A percentile compares a stretch with the other conserved stretches of the same genome.
Conservation (phyloP, 2,329 filamentous ascomycete genomes). For the Fusarium hainanense region DNA sequence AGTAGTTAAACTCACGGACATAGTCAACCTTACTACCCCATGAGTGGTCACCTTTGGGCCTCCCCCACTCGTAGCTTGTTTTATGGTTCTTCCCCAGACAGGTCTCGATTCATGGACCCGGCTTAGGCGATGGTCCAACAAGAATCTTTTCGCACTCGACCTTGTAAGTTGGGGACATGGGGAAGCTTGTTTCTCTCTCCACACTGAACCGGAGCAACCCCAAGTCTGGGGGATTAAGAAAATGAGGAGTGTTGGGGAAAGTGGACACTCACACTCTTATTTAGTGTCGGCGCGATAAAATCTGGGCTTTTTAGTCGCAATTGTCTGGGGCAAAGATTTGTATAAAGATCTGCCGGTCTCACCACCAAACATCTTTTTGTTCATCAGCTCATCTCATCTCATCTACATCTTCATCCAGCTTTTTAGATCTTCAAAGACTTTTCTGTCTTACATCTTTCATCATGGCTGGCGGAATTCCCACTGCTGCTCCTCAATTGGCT, state of each 20-base stretch:
- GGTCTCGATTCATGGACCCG: conserved; percentile 15
- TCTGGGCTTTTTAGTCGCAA: not conserved
- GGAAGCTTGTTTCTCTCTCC: conserved; percentile 18
- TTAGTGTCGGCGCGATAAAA: conserved; percentile 25
- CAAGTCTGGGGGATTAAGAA: conserved; percentile 27
- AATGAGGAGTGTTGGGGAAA: conserved; percentile 30
- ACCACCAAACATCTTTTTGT: not conserved
- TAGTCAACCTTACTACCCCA: not conserved
- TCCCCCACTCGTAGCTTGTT: conserved; percentile 30
- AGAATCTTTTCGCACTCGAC: conserved; percentile 14
- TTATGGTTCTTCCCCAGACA: conserved; percentile 39
- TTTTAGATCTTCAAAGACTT: conserved; percentile 3
- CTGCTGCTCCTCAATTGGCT: conserved; percentile 37
- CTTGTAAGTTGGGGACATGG: conserved; percentile 6
- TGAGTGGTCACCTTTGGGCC: conserved; percentile 1
- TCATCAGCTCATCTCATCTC: conserved; percentile 19
- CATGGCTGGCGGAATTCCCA: conserved; percentile 42
- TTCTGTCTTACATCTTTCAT: not conserved
- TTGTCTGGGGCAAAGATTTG: conserved; percentile 8
- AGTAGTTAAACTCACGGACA: not conserved
- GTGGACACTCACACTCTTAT: conserved; percentile 5
- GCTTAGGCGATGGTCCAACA: conserved; percentile 16
- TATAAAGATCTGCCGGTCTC: conserved; percentile 28
- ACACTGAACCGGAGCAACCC: conserved; percentile 6
- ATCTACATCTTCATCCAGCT: not conserved